These are phyloP conservation scores for Knoxia roxburghii DNA, from an alignment of 257 asterid genomes.

Conservation along the genomic window DNA sequence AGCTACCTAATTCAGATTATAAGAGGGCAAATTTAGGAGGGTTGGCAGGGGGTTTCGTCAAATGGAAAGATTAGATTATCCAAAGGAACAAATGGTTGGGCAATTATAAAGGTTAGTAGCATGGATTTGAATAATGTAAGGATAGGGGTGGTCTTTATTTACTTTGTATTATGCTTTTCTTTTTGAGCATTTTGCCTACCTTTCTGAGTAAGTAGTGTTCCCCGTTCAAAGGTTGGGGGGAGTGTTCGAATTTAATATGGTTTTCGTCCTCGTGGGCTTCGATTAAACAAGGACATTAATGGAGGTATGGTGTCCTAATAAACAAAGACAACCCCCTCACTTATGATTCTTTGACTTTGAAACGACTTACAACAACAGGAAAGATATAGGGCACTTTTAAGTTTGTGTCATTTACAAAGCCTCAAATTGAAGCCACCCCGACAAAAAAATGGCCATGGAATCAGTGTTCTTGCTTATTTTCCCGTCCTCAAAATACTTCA, in stretches of 20 bases:
- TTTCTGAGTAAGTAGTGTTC: neutral
- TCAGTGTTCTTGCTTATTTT: constrained; percentile 20
- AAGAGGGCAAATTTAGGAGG: too few relatives aligned
- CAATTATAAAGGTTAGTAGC: too few relatives aligned
- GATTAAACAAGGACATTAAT: neutral
- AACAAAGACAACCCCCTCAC: neutral
- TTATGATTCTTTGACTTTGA: constrained; percentile 39
- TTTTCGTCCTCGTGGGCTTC: neutral
- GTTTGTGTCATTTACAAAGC: constrained; percentile 24
- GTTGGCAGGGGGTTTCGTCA: too few relatives aligned
- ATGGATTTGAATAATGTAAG: too few relatives aligned
- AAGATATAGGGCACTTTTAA: too few relatives aligned
- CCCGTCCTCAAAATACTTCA: too few relatives aligned
- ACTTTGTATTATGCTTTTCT: too few relatives aligned
- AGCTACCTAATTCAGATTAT: too few relatives aligned
- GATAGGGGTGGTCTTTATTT: too few relatives aligned
- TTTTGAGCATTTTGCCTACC: neutral
- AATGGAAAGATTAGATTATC: too few relatives aligned
- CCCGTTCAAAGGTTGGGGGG: neutral
- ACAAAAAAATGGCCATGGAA: constrained; percentile 30
- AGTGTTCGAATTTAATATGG: neutral
- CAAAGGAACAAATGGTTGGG: too few relatives aligned
- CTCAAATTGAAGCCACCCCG: constrained; percentile 31
- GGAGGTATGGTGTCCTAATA: neutral
- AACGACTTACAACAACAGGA: too few relatives aligned